phyloP scores from a whole-genome alignment of 2,329 filamentous ascomycete species.

The Fusarium citri region DNA sequence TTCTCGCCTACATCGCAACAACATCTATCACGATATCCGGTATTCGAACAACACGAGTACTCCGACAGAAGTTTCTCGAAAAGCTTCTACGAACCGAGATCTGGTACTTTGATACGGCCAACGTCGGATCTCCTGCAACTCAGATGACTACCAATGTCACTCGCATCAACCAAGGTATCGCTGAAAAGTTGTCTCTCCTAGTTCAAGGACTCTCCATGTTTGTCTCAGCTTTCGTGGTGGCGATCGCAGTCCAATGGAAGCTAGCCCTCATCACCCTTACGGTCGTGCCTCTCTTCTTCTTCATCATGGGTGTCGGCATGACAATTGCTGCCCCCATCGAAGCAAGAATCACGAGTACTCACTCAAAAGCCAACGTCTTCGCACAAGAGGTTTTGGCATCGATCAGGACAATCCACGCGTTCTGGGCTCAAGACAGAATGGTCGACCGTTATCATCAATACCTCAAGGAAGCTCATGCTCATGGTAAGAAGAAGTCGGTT shows the following conservation, averaged over 20 bases:
- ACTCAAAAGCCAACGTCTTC: conserved; percentile 48
- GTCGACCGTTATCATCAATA: conserved; percentile 51
- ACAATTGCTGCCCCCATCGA: conserved; percentile 47
- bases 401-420: conserved; percentile 55
- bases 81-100: conserved; percentile 32
- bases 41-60: conserved; percentile 27
- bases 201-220: conserved; percentile 54
- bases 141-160: conserved; percentile 52
- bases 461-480: conserved; percentile 49
- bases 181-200: conserved; percentile 53
- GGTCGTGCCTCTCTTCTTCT: conserved; percentile 46
- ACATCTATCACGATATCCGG: conserved; percentile 16
- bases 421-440: conserved; percentile 55
- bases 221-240: conserved; percentile 52
- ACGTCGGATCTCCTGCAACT: conserved; percentile 42
- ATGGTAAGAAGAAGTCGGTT: conserved; percentile 53
- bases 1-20: conserved; percentile 22
- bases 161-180: conserved; percentile 54
- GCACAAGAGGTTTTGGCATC: conserved; percentile 53
- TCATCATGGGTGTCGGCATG: conserved; percentile 45
- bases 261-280: conserved; percentile 54
- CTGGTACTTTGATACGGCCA: conserved; percentile 29
- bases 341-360: conserved; percentile 47
- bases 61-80: conserved; percentile 24
- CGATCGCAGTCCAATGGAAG: conserved; percentile 56